Evolutionary conservation across 164 flowering plant genomes (phyloP), one percentile per base, ranked within the genome.

Genomic region (Macadamia tetraphylla): DNA sequence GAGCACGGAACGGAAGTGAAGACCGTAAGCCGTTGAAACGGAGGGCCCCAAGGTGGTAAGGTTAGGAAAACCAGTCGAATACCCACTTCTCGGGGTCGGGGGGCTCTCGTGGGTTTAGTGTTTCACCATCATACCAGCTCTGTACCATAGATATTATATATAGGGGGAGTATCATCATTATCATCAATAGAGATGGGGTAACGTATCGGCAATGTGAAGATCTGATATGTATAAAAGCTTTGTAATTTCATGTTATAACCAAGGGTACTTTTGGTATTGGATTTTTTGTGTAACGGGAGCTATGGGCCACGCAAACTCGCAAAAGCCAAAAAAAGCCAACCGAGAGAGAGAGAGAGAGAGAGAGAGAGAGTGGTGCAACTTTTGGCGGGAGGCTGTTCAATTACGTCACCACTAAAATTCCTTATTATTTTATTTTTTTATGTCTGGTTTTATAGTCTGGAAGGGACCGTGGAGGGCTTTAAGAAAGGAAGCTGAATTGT

Each of bases 321-420:
- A 23, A 23, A 23, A 23, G 23, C 23, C 23, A 23, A 23, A 23
- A 23, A 23, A 23, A 53, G 57, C 57, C 17, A 11, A 14, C 57
- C 57, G 3, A 53, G 18, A 53, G 59, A 17, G 29, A 51, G 0
- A 18, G 46, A n/a, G 30, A 40, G 57, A 60, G 31, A 14, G 23
- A 30, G 40, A 7, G 40, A 43, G 9, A 43, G 30, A 32, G 56
- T 60, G 62, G 23, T 29, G 60, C 42, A 43, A 58, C 62, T 67
- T 73, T 73, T 63, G 63, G 72, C 44, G 55, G 60, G 71, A 71
- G 60, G 62, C 67, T 67, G 77, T 70, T 43, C 9, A 67, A 67
- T 70, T 71, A 63, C 74, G 74, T 75, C 74, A 71, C 71, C 72
- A 64, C 59, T 63, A 53, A 64, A 71, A 74, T 43, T 29, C 2